Base-by-base conservation (phyloP, 2,329 filamentous ascomycete genomes). In the Fusarium sulawesiense region DNA sequence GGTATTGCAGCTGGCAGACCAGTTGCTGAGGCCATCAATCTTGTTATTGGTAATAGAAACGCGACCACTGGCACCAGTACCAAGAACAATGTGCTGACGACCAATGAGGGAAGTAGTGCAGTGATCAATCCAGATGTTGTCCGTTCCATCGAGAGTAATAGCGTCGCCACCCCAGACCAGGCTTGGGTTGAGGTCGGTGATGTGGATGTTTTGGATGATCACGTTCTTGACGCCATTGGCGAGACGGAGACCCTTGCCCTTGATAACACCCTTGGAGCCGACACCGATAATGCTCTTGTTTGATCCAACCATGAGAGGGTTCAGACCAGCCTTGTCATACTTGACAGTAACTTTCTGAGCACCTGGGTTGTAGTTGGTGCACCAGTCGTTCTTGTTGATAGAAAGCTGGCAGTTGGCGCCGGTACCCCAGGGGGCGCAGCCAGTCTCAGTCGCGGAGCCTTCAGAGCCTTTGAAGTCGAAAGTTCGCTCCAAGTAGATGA, bases 101-200 rank as follows among this genome's bases (percentile, higher is more conserved):
- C 86, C 86, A 68, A 89, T 86, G 46, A 85, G 82, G 53, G 86
- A 86, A 47, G 85, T 87, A 78, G 86, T 86, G 64, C 85, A 83
- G 68, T 86, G 84, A 76, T 86, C 85, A 63, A 86, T 83, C 84
- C 85, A 86, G 72, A 84, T 67, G 30, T 82, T 66, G 65, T 85
- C 83, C 14, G 80, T 75, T 45, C 81, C 78, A 58, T 86, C 79
- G 7, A 88, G 76, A 41, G 85, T 86, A 75, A 89, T 86, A 37
- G 83, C 87, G 74, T 88, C 87, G 53, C 86, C 87, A 58, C 87
- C 87, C 87, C 87, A 89, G 71, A 89, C 85, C 72, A 87, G 86
- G 73, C 85, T 72, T 18, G 86, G 83, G 80, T 89, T 88, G 50
- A 89, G 78, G 55, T 86, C 79, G 49, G 85, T 87, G 73, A 88